Percentiles rank a stretch among this genome's conserved stretches.
phyloP scores from a whole-genome alignment of 208 protist genomes.

The Wallacemonas sp. region DNA sequence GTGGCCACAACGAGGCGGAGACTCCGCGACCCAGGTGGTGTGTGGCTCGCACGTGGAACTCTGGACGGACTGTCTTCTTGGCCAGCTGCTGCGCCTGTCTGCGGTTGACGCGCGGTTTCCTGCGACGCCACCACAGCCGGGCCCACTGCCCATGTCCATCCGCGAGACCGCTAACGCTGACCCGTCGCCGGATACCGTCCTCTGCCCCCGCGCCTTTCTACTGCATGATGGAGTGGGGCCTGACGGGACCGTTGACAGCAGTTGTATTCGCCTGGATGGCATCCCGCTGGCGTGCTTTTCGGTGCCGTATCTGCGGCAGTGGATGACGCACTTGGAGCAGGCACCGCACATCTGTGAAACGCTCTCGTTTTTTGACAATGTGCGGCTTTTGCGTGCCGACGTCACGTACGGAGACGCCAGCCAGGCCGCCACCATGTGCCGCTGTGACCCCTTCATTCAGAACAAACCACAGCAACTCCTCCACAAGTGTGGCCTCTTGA shows the following conservation, averaged over 20 bases:
- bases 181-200: background rate
- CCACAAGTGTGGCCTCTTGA: conserved; percentile 54
- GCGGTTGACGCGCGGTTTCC: conserved; percentile 32
- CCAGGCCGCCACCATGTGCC: conserved; percentile 40
- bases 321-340: conserved; percentile 53
- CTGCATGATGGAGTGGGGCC: background rate
- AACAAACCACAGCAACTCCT: conserved; percentile 33
- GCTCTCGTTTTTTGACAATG: conserved; percentile 47
- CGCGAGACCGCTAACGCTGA: background rate
- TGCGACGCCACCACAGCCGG: too few species aligned
- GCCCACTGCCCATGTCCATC: too few species aligned
- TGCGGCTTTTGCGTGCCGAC: conserved; percentile 26
- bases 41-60: conserved; percentile 14
- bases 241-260: background rate
- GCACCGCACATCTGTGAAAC: conserved; percentile 28
- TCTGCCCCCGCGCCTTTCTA: background rate
- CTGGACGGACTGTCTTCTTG: conserved; percentile 17
- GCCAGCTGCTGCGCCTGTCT: conserved; percentile 27
- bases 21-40: too few species aligned
- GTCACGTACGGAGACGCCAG: conserved; percentile 43
- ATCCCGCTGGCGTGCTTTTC: conserved; percentile 63
- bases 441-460: conserved; percentile 47
- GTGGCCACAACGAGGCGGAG: background rate
- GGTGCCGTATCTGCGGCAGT: conserved; percentile 46
- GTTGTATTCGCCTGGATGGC: conserved; percentile 43